Evolutionary conservation across 176 grass and related monocot species (phyloP), one percentile per base, ranked within the genome.

Genomic region (Musa beccarii): DNA sequence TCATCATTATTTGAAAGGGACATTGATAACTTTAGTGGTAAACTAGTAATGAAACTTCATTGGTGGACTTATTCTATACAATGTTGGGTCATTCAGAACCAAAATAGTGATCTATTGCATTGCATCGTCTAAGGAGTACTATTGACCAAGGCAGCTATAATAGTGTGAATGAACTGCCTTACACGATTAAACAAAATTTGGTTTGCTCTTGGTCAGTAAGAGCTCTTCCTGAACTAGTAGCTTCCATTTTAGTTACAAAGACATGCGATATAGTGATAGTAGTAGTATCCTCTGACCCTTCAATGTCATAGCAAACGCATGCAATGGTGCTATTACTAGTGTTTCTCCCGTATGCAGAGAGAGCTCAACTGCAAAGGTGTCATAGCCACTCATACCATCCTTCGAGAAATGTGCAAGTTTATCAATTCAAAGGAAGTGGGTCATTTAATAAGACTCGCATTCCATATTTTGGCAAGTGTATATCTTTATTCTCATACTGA

Each of bases 41-140:
- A 43, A 43, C 0, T 5, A 0, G 3, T 57, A 75, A 78, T 53
- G 88, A 88, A 62, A 53, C 54, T 34, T 72, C 80, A 75, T 89
- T 93, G 74, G 87, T 88, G 66, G 80, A 89, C 81, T 81, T 97
- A 52, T 90, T 93, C 72, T 79, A 75, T 76, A 78, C 75, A 69
- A 73, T 97, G 85, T 82, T 97, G 80, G 87, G 78, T 92, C 93
- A 97, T 81, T 76, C 90, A 76, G 90, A 97, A 90, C 93, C 90
- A 68, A 90, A 97, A 84, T 86, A 89, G 66, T 81, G 83, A 7
- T 86, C 71, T 69, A 14, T 97, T 83, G 90, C 93, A 78, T 83
- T 97, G 72, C 83, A 88, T 28, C 90, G 90, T 79, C 87, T 97
- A 75, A 83, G 87, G 76, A 89, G 84, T 64, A 83, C 90, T 80